Base-by-base conservation (phyloP, 2,329 filamentous ascomycete species). In the Trichophyton simii region DNA sequence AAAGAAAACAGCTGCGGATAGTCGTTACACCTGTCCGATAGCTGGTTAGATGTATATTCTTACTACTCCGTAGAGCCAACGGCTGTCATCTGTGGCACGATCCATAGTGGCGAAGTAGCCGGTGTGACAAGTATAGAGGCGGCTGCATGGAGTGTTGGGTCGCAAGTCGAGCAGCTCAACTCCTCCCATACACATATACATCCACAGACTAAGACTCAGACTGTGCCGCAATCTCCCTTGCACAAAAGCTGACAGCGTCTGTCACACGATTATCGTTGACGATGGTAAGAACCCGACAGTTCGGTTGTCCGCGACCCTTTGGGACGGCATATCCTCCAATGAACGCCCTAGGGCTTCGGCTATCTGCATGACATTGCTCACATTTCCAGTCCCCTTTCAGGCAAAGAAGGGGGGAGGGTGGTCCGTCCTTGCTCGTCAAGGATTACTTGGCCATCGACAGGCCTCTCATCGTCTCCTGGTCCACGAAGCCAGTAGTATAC, bases 291-390 rank as follows among this genome's bases (percentile, higher is more conserved):
- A 38, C 55, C 55, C 55, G 55, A 58, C 55, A 58, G 55, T 58
- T 58, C 55, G 55, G 55, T 58, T 58, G 38, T 58, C n/a, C 20
- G 55, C 34, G 31, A 38, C 55, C 31, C 28, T 58, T 42, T 58
- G 31, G 55, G 50, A 54, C 25, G 42, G 55, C 13, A 34, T 20
- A 20, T 58, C 55, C 8, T 58, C 55, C 55, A 58, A 58, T 58
- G 18, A 58, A 31, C 28, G 55, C 28, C 2, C n/a, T 22, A 34
- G n/a, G 55, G 31, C 34, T 34, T 59, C 42, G 57, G 57, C 20
- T 44, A 46, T 59, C 57, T 58, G 55, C 57, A 59, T 59, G 38
- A 28, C 57, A 59, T 59, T 58, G 34, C 55, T 58, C 55, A 34
- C 34, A 46, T 46, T 59, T 48, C 28, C 18, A n/a, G 36, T 59